phyloP scores from a whole-genome alignment of 2,329 filamentous ascomycete species.

The Nemania abortiva region DNA sequence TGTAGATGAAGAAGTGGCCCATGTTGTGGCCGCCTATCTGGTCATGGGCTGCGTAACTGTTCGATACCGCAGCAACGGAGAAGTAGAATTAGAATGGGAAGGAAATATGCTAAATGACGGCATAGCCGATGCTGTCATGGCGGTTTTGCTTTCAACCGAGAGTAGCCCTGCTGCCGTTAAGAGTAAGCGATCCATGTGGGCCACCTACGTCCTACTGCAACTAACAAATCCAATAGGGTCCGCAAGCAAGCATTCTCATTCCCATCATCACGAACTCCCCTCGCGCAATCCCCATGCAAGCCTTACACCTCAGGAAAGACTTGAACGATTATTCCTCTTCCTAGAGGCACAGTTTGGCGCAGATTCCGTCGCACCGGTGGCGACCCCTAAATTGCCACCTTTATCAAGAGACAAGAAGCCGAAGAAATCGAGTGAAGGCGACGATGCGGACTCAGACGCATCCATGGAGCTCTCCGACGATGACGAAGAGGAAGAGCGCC shows the following conservation, averaged over 20 bases:
- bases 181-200: conserved; percentile 65
- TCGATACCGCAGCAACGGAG: conserved; percentile 79
- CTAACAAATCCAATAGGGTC: conserved; percentile 60
- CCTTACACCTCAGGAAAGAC: conserved; percentile 78
- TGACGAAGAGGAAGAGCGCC: conserved; percentile 57
- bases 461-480: conserved; percentile 55
- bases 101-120: conserved; percentile 98
- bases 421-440: conserved; percentile 49
- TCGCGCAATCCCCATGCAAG: conserved; percentile 79
- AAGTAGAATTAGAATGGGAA: conserved; percentile 95
- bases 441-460: conserved; percentile 53
- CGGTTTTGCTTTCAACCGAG: conserved; percentile 90
- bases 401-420: conserved; percentile 53
- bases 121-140: conserved; percentile 97
- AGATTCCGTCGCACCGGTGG: conserved; percentile 83
- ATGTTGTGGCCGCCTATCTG: conserved; percentile 68
- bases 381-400: conserved; percentile 67
- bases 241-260: conserved; percentile 67
- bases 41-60: conserved; percentile 94
- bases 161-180: conserved; percentile 95
- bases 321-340: conserved; percentile 92
- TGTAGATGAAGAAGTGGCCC: conserved; percentile 73
- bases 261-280: conserved; percentile 61
- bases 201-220: conserved; percentile 22
- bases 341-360: conserved; percentile 95